Percentiles rank a stretch among this genome's conserved stretches.
phyloP scores from a whole-genome alignment of 495 filamentous ascomycete species.

The Penicillium simplicissimum region DNA sequence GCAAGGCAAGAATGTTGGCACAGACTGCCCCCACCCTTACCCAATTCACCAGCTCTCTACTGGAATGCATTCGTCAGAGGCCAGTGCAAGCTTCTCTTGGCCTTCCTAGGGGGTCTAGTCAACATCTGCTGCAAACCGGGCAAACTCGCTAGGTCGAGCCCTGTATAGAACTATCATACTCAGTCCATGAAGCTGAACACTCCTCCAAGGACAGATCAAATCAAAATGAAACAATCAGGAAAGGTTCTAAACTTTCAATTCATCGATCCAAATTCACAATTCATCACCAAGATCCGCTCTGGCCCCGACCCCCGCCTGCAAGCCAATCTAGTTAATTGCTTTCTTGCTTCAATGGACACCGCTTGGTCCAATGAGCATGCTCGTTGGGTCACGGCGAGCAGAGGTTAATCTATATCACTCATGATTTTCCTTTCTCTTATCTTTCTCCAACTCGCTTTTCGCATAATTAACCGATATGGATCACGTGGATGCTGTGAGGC shows the following conservation, averaged over 20 bases:
- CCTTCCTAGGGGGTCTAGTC: neutral
- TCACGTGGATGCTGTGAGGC: neutral
- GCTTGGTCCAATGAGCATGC: neutral
- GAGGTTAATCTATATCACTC: neutral
- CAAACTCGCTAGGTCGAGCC: too few relatives aligned
- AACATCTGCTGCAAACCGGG: too few relatives aligned
- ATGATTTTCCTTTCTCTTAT: neutral
- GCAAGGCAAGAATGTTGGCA: neutral
- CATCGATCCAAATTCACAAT: neutral
- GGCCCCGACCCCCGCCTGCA: neutral
- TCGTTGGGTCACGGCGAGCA: too few relatives aligned
- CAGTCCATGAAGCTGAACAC: too few relatives aligned
- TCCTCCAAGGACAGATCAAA: neutral
- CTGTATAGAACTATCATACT: too few relatives aligned
- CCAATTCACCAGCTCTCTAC: neutral
- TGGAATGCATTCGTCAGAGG: conserved; percentile 2
- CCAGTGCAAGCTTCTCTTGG: conserved; percentile 1
- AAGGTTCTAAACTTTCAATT: too few relatives aligned
- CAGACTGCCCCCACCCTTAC: neutral
- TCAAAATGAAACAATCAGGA: neutral
- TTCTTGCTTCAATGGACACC: neutral
- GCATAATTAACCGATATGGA: neutral
- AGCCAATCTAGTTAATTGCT: conserved; percentile 1
- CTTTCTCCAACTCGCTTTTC: neutral
- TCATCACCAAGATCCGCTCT: neutral